Conservation (phyloP, 345 rosid species). For the Eucalyptus pauciflora region DNA sequence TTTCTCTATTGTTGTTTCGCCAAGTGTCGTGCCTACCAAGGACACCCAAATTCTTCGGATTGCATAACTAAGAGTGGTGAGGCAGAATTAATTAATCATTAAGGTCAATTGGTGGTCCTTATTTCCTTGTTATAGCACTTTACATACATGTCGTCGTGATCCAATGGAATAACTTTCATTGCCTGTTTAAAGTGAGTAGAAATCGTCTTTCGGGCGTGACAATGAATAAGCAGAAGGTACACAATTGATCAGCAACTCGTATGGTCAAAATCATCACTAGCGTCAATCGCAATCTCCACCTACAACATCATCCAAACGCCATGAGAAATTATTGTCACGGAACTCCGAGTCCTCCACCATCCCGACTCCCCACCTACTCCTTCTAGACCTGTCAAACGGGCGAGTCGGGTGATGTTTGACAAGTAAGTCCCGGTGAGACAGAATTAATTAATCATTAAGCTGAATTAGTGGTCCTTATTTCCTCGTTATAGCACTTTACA, state of each 20-base stretch:
- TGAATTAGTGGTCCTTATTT: no score
- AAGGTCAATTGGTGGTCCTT: background rate
- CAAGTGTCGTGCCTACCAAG: background rate
- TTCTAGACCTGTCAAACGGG: no score
- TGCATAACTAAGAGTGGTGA: background rate
- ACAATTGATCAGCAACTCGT: background rate
- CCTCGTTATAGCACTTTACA: no score
- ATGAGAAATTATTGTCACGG: no score
- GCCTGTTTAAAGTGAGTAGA: background rate
- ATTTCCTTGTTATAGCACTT: background rate
- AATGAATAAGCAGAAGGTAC: background rate
- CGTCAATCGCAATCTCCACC: background rate
- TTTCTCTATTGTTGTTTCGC: background rate
- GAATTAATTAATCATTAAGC: no score
- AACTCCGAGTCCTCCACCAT: no score
- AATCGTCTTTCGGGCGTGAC: rapidly evolving
- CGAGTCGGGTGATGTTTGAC: no score
- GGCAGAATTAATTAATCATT: no score
- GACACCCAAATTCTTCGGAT: background rate
- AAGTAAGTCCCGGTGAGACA: no score
- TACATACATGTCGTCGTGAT: background rate
- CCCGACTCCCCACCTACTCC: no score
- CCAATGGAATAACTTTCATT: background rate
- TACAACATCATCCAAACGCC: no score
- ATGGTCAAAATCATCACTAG: background rate